Evolutionary conservation across 2,329 filamentous ascomycete genomes (phyloP), one percentile per base, ranked within the genome.

Genomic region (Apiospora aurea): DNA sequence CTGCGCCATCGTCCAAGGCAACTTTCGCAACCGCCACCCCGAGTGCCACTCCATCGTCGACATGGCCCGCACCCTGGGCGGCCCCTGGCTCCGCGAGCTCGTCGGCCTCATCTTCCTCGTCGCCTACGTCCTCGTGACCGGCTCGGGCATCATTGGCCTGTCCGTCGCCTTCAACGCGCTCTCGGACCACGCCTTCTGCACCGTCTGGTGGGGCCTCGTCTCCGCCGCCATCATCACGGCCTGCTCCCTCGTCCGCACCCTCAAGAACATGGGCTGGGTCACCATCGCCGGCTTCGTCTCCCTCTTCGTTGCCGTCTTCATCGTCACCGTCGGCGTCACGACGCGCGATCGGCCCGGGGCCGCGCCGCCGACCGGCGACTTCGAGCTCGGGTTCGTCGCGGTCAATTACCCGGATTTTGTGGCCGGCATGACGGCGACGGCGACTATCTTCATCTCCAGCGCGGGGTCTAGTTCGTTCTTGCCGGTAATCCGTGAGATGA

Each of bases 401-500:
- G 86, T 91, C 72, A 86, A 83, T 10, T 80, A 87, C 75, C 88
- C 90, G 0, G 85, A 82, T 24, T 92, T 91, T 76, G 86, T 86
- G 0, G 85, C 84, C 0, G 89, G 88, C 8, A 90, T 91, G 75
- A 86, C 85, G 0, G 87, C 88, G 51, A 83, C 85, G 0, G 83
- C 84, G 2, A 89, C 87, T 4, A 90, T 91, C 74, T 90, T 91
- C 79, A 85, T 88, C 72, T 88, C 87, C 3, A 85, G 84, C 10
- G 87, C 89, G 0, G 88, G 87, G n/a, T 90, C 88, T 0, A 87
- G 85, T 0, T 88, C 88, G 1, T 91, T 91, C 76, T 80, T 92
- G 1, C 88, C 89, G 4, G 87, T 92, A 71, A 91, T 92, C 70
- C 87, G 86, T 0, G 90, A 92, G 80, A 92, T 92, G 89, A 83